Percentiles rank a stretch among this genome's conserved stretches.
phyloP scores from a whole-genome alignment of 345 rosid genomes.

The Ceriops zippeliana region DNA sequence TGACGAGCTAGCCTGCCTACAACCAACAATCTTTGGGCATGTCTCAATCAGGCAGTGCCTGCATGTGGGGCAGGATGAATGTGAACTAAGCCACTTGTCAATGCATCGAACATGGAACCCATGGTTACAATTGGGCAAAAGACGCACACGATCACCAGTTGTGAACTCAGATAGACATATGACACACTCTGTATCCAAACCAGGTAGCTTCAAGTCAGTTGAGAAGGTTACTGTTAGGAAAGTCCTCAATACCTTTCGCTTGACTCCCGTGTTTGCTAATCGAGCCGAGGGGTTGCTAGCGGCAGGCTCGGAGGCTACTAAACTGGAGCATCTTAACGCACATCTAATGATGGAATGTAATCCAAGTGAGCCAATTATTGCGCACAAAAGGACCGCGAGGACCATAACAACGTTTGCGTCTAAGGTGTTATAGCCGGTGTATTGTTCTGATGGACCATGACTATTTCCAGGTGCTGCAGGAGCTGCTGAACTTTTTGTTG shows the following conservation, averaged over 20 bases:
- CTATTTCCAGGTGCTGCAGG: slow-evolving; percentile 27
- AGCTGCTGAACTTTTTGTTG: slow-evolving; percentile 28
- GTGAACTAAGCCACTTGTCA: slow-evolving; percentile 61
- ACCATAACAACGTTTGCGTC: slow-evolving; percentile 41
- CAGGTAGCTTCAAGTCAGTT: slow-evolving; percentile 32
- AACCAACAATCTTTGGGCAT: slow-evolving; percentile 66
- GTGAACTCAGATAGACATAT: slow-evolving; percentile 52
- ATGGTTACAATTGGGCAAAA: slow-evolving; percentile 65
- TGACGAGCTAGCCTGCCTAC: slow-evolving; percentile 37
- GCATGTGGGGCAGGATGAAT: slow-evolving; percentile 66
- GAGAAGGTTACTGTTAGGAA: slow-evolving; percentile 45
- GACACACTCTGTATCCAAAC: slow-evolving; percentile 50
- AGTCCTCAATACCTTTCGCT: slow-evolving; percentile 38
- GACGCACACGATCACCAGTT: slow-evolving; percentile 35
- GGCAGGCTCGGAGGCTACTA: slow-evolving; percentile 27
- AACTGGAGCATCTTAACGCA: slow-evolving; percentile 33
- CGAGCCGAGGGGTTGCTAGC: slow-evolving; percentile 16
- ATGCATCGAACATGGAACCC: slow-evolving; percentile 63
- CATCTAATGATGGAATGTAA: slow-evolving; percentile 48
- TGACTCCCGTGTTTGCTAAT: slow-evolving; percentile 38
- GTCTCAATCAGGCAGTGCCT: slow-evolving; percentile 69
- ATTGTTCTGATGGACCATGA: slow-evolving; percentile 26
- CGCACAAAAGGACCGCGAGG: slow-evolving; percentile 47
- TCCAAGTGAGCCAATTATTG: slow-evolving; percentile 41
- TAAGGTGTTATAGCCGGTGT: slow-evolving; percentile 22